These are phyloP conservation scores for Syncephalastrum monosporum DNA, from an alignment of 371 early-diverging fungal species.

Conservation along the genomic window DNA sequence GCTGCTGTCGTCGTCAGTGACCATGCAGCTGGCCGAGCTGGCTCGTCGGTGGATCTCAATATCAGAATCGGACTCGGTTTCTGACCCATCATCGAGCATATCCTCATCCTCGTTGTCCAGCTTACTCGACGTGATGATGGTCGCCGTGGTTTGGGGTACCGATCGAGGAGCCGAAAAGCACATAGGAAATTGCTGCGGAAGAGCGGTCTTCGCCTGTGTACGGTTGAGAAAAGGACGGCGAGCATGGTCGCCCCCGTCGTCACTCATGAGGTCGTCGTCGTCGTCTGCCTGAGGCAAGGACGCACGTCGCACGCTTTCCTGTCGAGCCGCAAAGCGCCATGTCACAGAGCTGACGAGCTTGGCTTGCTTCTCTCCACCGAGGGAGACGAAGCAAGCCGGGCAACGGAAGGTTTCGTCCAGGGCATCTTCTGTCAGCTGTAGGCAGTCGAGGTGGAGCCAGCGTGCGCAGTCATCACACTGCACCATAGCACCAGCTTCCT, in stretches of 20 bases:
- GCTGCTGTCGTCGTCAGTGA: conserved; percentile 3
- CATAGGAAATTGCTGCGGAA: background rate
- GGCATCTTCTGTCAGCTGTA: conserved; percentile 41
- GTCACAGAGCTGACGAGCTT: conserved; percentile 23
- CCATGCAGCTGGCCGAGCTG: background rate
- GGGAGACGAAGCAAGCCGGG: conserved; percentile 37
- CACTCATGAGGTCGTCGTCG: conserved; percentile 21
- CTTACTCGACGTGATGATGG: conserved; percentile 3
- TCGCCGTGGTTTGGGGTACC: background rate
- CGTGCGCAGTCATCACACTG: conserved; percentile 57
- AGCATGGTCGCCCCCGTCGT: background rate
- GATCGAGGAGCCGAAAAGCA: background rate
- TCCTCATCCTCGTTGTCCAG: conserved; percentile 1
- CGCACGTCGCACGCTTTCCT: conserved; percentile 29
- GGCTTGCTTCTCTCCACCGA: conserved; percentile 10
- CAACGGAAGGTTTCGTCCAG: conserved; percentile 52
- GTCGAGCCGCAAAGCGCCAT: conserved; percentile 41
- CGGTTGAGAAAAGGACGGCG: background rate
- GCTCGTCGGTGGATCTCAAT: too few species aligned
- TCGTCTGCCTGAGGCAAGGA: conserved; percentile 16
- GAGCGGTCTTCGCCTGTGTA: background rate
- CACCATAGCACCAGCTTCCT: conserved; percentile 54
- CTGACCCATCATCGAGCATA: background rate
- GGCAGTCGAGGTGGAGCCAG: conserved; percentile 60
- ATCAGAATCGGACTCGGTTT: background rate